phyloP scores from a whole-genome alignment of 176 grass and related monocot genomes.

The Phragmites australis region DNA sequence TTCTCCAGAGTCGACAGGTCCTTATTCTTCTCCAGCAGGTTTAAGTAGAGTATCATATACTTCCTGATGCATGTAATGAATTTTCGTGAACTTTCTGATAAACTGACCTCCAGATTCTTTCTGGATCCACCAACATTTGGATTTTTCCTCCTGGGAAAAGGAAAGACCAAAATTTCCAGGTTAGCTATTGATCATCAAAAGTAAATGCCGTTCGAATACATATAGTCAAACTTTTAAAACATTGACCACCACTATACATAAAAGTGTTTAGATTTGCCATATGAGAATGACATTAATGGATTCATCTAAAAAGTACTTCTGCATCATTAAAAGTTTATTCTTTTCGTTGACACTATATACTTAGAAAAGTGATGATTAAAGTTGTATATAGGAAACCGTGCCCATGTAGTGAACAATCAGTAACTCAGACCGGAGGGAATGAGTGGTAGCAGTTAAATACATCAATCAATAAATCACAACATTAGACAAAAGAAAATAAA shows the following conservation, averaged over 20 bases:
- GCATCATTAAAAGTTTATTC: neutral
- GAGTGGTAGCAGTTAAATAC: conserved; percentile 1
- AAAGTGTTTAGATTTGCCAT: neutral
- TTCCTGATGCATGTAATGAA: conserved; percentile 97
- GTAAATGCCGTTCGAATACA: neutral
- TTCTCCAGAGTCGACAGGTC: conserved; percentile 89
- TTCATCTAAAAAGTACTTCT: neutral
- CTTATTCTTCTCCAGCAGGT: conserved; percentile 79
- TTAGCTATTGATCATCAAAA: conserved; percentile 9
- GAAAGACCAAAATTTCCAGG: conserved; percentile 23
- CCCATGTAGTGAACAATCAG: neutral
- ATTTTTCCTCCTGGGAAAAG: conserved; percentile 76
- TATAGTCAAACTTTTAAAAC: neutral
- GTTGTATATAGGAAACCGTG: neutral
- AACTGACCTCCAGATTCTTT: conserved; percentile 93
- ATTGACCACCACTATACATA: neutral
- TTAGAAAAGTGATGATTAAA: neutral
- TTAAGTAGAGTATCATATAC: conserved; percentile 84
- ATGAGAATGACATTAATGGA: neutral
- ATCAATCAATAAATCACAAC: neutral
- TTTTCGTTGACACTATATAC: neutral
- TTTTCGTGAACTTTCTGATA: conserved; percentile 98
- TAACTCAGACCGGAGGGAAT: neutral
- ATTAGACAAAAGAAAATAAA: conserved; percentile 17
- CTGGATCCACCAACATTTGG: conserved; percentile 77